A percentile compares a stretch with the other conserved stretches of the same genome.
Conservation (phyloP, 352 stramenopile species). For the Phytophthora pini region DNA sequence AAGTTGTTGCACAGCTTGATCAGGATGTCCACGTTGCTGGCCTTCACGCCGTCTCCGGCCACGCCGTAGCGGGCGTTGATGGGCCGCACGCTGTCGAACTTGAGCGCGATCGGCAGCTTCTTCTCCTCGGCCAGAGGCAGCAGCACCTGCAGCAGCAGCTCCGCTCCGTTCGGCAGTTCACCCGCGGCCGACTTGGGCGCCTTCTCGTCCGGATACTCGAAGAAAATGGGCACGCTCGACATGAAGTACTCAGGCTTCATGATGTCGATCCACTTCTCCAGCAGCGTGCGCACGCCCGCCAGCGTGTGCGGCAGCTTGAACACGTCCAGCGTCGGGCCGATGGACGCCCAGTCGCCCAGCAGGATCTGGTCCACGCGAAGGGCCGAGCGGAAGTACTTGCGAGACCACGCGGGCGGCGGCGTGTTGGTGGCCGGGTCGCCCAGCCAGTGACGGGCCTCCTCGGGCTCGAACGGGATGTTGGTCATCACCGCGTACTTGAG, state of each 20-base stretch:
- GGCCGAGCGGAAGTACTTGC: conserved; percentile 87
- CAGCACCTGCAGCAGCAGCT: conserved; percentile 89
- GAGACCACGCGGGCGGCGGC: conserved; percentile 54
- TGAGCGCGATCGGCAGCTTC: conserved; percentile 92
- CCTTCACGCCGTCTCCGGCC: conserved; percentile 94
- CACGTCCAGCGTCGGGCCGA: conserved; percentile 66
- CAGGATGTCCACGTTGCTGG: conserved; percentile 88
- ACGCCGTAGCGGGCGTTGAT: conserved; percentile 85
- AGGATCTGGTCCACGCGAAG: conserved; percentile 93
- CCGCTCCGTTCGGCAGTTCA: conserved; percentile 45
- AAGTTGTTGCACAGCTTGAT: conserved; percentile 87
- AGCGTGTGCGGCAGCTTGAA: conserved; percentile 73
- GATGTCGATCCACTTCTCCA: conserved; percentile 92
- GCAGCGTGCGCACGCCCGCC: conserved; percentile 79
- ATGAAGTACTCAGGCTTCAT: conserved; percentile 95
- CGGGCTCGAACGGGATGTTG: conserved; percentile 92
- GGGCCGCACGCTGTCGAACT: conserved; percentile 92
- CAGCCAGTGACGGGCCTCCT: conserved; percentile 64
- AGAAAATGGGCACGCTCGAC: conserved; percentile 92
- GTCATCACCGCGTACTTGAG: conserved; percentile 95
- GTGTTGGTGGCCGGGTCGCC: conserved; percentile 44
- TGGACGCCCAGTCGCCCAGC: conserved; percentile 79
- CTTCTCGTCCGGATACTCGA: conserved; percentile 64
- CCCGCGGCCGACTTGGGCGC: conserved; percentile 11
- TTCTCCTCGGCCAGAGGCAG: conserved; percentile 89